Conservation (phyloP, 345 rosid species). For the Eucalyptus fibrosa region DNA sequence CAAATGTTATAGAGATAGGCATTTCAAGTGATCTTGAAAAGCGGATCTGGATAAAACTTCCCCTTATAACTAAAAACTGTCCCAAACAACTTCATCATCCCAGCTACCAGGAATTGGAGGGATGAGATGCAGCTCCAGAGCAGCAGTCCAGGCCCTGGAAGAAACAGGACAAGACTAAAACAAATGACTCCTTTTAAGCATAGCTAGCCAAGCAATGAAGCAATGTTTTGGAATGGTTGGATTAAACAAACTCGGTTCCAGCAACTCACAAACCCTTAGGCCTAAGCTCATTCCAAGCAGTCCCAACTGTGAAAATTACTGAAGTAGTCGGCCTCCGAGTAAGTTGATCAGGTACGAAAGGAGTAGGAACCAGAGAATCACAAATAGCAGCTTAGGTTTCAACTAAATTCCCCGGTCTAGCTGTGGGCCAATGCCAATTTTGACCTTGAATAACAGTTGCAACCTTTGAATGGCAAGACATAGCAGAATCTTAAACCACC, state of each 20-base stretch:
- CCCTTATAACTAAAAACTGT: rapidly evolving
- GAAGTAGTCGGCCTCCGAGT: background rate
- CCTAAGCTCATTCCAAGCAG: background rate
- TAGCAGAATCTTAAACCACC: background rate
- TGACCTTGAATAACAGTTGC: background rate
- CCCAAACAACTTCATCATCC: background rate
- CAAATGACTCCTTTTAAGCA: rapidly evolving
- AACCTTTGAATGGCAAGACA: background rate
- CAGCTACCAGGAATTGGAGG: background rate
- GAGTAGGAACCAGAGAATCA: background rate
- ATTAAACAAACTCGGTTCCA: background rate
- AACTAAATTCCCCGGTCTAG: background rate
- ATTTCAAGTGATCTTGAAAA: background rate
- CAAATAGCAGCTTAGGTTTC: background rate
- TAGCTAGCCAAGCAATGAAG: rapidly evolving
- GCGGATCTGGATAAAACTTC: rapidly evolving
- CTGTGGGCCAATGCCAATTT: rapidly evolving
- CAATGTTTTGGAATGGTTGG: background rate
- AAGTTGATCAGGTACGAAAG: background rate
- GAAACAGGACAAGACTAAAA: background rate
- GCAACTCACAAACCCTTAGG: rapidly evolving
- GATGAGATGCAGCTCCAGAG: background rate
- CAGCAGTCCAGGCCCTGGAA: background rate
- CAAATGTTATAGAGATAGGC: rapidly evolving
- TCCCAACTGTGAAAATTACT: background rate